Base-by-base conservation (phyloP, 169 alveolate species). In the Neospora caninum region DNA sequence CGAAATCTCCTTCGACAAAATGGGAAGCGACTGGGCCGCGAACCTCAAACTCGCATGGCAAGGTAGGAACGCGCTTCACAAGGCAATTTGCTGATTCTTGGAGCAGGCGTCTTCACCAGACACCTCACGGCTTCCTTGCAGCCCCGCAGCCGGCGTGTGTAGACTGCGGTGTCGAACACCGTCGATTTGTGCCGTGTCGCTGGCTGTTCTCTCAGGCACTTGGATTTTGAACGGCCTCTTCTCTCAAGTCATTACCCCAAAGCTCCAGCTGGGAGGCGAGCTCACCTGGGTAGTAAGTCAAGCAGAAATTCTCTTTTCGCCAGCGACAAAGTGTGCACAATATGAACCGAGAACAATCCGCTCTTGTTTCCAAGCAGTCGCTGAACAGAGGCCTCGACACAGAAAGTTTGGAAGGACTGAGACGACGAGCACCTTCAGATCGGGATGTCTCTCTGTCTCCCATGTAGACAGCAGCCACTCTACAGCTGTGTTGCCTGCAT, bases 211-310 rank as follows among this genome's bases (percentile, higher is more conserved):
- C 67, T 83, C 94, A 96, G 98, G 99, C 42, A 97, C 98, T 29
- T 97, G 97, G 98, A 97, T 98, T 49, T 91, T 97, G 91, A 97
- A 97, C 94, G 98, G 98, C 45, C 53, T 92, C 39, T 98, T 96
- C 94, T 96, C 98, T 6, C 99, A 97, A 83, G 97, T 97, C 93
- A 91, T 98, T 41, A 93, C 98, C 27, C 97, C 97, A 38, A 95
- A 94, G 73, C 95, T 98, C 64, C 98, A 97, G 83, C 95, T 98
- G 36, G 99, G 99, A 31, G 98, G 98, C 34, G 99, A 98, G 88
- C 93, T 98, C 88, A 98, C 99, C 10, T 98, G 97, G 94, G 97
- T 98, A 78, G 96, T 89, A 69, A 84, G 96, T 54, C 29, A 78
- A 49, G 58, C 58, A 49, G 18, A 49, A 49, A 13, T 13, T 1